Evolutionary conservation across 1,284 basidiomycete species (phyloP).

Genomic region (Pseudozyma pruni): DNA sequence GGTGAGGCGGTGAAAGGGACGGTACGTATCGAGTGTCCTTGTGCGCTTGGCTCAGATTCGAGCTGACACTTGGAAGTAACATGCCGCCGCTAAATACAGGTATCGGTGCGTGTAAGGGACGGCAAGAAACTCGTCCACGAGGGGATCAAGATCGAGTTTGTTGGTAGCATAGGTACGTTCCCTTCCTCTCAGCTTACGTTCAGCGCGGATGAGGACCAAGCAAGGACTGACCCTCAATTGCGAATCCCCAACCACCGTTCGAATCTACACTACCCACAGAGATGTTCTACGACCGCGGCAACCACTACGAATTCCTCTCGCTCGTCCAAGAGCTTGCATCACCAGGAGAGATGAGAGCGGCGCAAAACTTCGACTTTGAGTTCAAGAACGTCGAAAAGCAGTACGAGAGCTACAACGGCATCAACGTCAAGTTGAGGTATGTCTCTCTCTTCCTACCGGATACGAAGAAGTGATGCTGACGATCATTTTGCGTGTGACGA

Average conservation of each 20-base stretch:
- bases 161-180: constrained; percentile 89
- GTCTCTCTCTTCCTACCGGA: background rate
- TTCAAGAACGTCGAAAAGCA: constrained; percentile 99
- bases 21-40: constrained; percentile 71
- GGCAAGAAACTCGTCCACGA: constrained; percentile 96
- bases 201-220: no score
- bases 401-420: constrained; percentile 96
- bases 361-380: constrained; percentile 92
- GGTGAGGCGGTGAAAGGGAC: constrained; percentile 88
- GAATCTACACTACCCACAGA: constrained; percentile 71
- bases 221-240: no score
- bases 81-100: no score
- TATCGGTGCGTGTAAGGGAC: constrained; percentile 86
- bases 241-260: no score
- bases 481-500: background rate
- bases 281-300: constrained; percentile 94
- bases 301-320: constrained; percentile 97
- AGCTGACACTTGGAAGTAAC: constrained; percentile 2
- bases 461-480: background rate
- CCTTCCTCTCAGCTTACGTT: background rate
- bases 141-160: constrained; percentile 96
- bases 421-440: constrained; percentile 87
- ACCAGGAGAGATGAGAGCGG: constrained; percentile 92
- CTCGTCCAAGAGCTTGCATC: constrained; percentile 92
- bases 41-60: background rate